Evolutionary conservation across 805 yeast species (phyloP).

Genomic region (Teunomyces stri): DNA sequence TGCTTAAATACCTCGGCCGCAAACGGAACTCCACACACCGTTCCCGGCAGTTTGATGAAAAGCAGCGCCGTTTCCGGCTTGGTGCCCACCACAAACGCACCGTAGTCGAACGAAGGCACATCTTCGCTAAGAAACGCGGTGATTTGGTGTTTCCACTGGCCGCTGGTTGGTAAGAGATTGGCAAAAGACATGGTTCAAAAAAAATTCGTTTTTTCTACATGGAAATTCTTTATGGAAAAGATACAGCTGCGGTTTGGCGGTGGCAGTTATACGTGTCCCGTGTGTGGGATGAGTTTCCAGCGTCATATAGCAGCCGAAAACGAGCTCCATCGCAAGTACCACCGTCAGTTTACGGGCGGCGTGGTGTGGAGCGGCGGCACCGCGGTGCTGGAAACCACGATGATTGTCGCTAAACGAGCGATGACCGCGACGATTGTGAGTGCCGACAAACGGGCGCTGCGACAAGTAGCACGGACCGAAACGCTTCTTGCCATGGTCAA

Average conservation of each 20-base stretch:
- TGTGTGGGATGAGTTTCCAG: slow-evolving; percentile 55
- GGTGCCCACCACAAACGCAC: slow-evolving; percentile 92
- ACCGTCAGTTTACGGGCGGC: slow-evolving; percentile 48
- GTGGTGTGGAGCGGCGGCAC: slow-evolving; percentile 40
- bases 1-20: slow-evolving; percentile 81
- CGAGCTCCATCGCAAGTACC: slow-evolving; percentile 52
- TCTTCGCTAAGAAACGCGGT: slow-evolving; percentile 80
- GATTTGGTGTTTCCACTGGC: slow-evolving; percentile 79
- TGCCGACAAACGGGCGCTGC: slow-evolving; percentile 5
- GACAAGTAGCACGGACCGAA: slow-evolving; percentile 20
- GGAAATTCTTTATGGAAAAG: not conserved
- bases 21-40: slow-evolving; percentile 84
- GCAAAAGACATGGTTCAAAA: slow-evolving; percentile 21
- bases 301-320: slow-evolving; percentile 40
- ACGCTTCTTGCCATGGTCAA: slow-evolving; percentile 53
- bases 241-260: not conserved
- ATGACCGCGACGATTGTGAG: slow-evolving; percentile 10
- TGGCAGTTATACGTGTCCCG: slow-evolving; percentile 35
- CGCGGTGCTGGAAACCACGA: slow-evolving; percentile 1
- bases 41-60: slow-evolving; percentile 77
- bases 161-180: slow-evolving; percentile 68
- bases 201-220: not conserved
- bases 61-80: slow-evolving; percentile 68
- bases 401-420: not conserved
- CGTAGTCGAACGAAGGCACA: slow-evolving; percentile 90